Evolutionary conservation across 2,329 filamentous ascomycete species (phyloP), one percentile per base, ranked within the genome.

Genomic region (Pseudocercospora macadamiae): DNA sequence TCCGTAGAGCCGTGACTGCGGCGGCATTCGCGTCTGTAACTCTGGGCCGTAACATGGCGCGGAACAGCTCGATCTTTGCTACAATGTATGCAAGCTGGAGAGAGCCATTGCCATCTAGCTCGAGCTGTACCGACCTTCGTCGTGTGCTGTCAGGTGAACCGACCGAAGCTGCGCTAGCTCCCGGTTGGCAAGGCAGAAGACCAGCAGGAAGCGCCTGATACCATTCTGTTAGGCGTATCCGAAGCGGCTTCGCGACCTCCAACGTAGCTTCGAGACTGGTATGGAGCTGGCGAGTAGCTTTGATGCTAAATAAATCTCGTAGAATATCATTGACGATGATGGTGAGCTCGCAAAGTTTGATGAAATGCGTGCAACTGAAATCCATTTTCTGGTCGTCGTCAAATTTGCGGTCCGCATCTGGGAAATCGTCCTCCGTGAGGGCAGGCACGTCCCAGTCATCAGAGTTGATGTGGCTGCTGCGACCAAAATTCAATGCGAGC

Each of bases 401-500:
- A 18, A 51, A 52, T 9, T 52, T 39, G 14, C 60, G 61, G 45
- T 72, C 66, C 4, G 60, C 51, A 14, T 71, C 67, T 4, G 67
- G 65, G 51, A 83, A 83, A 59, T 83, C 81, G 7, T 73, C 70
- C 45, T 75, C 71, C 16, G 72, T 74, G 6, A 82, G 73, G 2
- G 73, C 68, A 25, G 75, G 74, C 2, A 86, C 78, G 21, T 80
- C 80, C 85, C 85, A 87, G 64, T 86, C 83, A 6, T 76, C 76
- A 2, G 76, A 71, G 4, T 75, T 75, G 21, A 86, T 82, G 52
- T 85, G 80, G 21, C 80, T 82, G 9, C 83, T 83, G 23, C 84
- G 76, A 6, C 85, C 84, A 63, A 84, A 81, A 25, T 83, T 80
- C 34, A 85, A 75, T 2, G 82, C 79, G 2, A 82, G 80, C 84